Conservation (phyloP, 2,329 filamentous ascomycete genomes). For the Aureobasidium pullulans region DNA sequence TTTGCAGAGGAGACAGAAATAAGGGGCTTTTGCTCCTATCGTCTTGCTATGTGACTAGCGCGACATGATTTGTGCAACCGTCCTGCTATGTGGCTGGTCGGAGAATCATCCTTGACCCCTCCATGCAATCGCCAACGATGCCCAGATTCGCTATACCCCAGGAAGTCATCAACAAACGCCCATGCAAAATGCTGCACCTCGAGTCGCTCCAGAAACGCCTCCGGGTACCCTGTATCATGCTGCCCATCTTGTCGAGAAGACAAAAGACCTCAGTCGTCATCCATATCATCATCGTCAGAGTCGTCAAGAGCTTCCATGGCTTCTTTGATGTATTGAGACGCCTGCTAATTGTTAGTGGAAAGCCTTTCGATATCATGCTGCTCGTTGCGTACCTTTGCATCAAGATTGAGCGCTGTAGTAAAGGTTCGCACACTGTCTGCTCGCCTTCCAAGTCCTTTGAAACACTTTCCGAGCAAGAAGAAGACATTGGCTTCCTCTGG, state of each 20-base stretch:
- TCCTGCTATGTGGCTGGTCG: not conserved
- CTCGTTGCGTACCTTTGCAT: slow-evolving; percentile 72
- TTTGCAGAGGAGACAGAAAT: not conserved
- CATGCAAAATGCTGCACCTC: not conserved
- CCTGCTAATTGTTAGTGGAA: slow-evolving; percentile 44
- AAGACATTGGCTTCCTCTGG: slow-evolving; percentile 95
- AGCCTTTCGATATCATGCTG: slow-evolving; percentile 11
- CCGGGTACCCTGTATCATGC: not conserved
- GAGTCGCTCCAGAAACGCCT: not conserved
- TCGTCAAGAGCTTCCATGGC: slow-evolving; percentile 89
- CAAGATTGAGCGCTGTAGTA: slow-evolving; percentile 88
- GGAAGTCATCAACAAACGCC: not conserved
- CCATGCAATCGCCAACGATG: not conserved
- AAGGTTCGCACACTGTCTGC: slow-evolving; percentile 84
- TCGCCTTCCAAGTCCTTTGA: slow-evolving; percentile 52
- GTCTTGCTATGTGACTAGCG: not conserved
- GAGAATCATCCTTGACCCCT: not conserved
- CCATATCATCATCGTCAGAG: slow-evolving; percentile 59
- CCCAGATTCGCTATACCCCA: not conserved
- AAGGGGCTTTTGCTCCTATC: not conserved
- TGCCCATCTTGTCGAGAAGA: not conserved
- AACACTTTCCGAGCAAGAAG: slow-evolving; percentile 78
- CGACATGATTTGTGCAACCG: not conserved
- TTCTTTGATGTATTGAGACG: slow-evolving; percentile 89
- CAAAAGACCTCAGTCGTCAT: slow-evolving; percentile 27